Evolutionary conservation across 495 filamentous ascomycete species (phyloP).

Genomic region (Massariosphaeria phaeospora): DNA sequence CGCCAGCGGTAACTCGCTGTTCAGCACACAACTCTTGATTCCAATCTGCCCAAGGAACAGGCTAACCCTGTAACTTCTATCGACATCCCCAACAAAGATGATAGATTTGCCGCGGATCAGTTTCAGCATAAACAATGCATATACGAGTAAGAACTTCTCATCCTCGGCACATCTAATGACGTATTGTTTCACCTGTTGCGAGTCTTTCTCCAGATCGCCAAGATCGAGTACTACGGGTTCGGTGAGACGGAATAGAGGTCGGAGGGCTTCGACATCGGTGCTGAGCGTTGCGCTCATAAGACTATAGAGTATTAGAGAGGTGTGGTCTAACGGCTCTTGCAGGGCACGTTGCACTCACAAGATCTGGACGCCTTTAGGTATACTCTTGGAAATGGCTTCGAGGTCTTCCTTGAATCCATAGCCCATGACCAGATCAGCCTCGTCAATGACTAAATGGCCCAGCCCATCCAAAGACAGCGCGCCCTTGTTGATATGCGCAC

Average conservation of each 20-base stretch:
- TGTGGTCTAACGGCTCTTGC: neutral
- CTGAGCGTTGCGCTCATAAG: constrained; percentile 91
- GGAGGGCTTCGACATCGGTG: constrained; percentile 77
- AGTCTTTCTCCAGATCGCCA: constrained; percentile 65
- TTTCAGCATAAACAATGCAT: constrained; percentile 91
- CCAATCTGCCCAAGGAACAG: constrained; percentile 96
- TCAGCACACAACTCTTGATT: constrained; percentile 87
- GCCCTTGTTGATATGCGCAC: constrained; percentile 63
- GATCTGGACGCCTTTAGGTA: constrained; percentile 83
- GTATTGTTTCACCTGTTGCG: constrained; percentile 74
- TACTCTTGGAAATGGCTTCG: constrained; percentile 62
- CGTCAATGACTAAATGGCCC: constrained; percentile 81
- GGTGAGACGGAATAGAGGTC: constrained; percentile 79
- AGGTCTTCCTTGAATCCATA: constrained; percentile 94
- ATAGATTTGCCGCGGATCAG: constrained; percentile 92
- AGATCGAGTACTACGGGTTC: constrained; percentile 74
- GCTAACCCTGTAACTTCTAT: constrained; percentile 89
- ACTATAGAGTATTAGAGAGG: constrained; percentile 15
- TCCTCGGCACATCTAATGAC: constrained; percentile 89
- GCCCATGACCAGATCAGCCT: constrained; percentile 88
- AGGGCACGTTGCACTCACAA: constrained; percentile 39
- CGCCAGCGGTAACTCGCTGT: constrained; percentile 91
- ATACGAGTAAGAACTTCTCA: constrained; percentile 91
- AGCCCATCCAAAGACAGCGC: constrained; percentile 65
- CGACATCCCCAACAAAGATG: constrained; percentile 89